Conservation (phyloP, 805 yeast species). For the Monosporozyma unispora region DNA sequence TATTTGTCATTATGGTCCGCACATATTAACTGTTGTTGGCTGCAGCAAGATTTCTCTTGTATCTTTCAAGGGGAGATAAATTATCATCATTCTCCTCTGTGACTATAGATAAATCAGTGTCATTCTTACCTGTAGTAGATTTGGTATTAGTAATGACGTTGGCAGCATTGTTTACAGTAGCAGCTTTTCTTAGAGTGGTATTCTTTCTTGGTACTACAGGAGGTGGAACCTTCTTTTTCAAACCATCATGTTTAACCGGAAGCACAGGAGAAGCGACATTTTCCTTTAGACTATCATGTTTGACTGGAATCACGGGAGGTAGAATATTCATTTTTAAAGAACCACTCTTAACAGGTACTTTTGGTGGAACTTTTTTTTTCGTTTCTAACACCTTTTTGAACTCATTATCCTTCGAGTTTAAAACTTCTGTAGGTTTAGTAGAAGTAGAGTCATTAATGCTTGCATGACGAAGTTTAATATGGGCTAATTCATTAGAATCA, state of each 20-base stretch:
- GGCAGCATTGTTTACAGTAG: background rate
- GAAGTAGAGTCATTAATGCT: background rate
- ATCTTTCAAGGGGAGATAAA: constrained; percentile 3
- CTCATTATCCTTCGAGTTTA: background rate
- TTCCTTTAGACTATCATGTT: constrained; percentile 7
- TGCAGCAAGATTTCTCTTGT: constrained; percentile 3
- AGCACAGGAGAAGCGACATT: background rate
- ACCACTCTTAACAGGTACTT: constrained; percentile 2
- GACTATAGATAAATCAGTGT: background rate
- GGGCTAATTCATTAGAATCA: constrained; percentile 11
- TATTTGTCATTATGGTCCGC: background rate
- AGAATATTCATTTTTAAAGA: background rate
- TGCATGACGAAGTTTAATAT: constrained; percentile 9
- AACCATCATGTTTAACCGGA: background rate
- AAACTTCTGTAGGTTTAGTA: background rate
- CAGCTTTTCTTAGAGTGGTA: constrained; percentile 3
- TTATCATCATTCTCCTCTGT: background rate
- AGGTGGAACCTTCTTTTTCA: constrained; percentile 3
- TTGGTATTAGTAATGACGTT: too few species aligned
- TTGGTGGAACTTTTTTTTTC: constrained; percentile 3
- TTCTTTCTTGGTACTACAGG: constrained; percentile 16
- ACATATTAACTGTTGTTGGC: background rate
- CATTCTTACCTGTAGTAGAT: background rate
- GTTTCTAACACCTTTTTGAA: background rate
- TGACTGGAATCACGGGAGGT: constrained; percentile 15